Base-by-base conservation (phyloP, 148 eudicot genomes). In the Heliamphora exappendiculata region DNA sequence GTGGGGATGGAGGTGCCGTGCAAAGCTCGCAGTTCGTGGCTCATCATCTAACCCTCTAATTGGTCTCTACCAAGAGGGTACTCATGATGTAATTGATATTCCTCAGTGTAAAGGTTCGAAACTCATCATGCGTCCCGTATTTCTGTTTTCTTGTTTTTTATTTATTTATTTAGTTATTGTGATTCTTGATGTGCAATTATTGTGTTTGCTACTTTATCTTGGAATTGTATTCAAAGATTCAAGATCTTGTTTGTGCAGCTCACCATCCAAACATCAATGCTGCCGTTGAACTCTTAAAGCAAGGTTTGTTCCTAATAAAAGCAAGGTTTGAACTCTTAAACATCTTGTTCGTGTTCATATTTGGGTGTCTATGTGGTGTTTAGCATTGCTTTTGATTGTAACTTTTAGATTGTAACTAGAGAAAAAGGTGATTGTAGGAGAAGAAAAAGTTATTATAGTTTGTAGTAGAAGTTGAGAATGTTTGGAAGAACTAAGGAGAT, bases 1-100 rank as follows among this genome's bases (percentile, higher is more conserved):
- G 99, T 92, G 91, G 89, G 97, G 94, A 58, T 95, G 99, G 99
- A 86, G 99, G 78, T 95, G 99, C 76, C 92, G 99, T 4, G 97
- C 99, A 1, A 95, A 95, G 79, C 89, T 95, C n/a, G 99, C 97
- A 12, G 89, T 95, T 69, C 96, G 98, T 29, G 98, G 98, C 69
- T 84, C 94, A 65, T 83, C 93, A 2, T 55, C 31, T 3, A 66
- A 85, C 20, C 98, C 98, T 81, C 75, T 92, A 36, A 91, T 95
- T 72, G 98, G 98, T 57, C 88, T 95, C 60, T 95, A 95, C 71
- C 81, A 91, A 84, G 98, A 91, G 89, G 97, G 98, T 74, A 95
- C 94, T 66, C 98, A 95, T 78, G 82, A 91, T 81, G 91, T 88
- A 19, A 86, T 91, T 45, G 97, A 91, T 78, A 95, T 95, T 79